Conservation (phyloP, 768 basidiomycete species). For the Pleurotus ostreatus region DNA sequence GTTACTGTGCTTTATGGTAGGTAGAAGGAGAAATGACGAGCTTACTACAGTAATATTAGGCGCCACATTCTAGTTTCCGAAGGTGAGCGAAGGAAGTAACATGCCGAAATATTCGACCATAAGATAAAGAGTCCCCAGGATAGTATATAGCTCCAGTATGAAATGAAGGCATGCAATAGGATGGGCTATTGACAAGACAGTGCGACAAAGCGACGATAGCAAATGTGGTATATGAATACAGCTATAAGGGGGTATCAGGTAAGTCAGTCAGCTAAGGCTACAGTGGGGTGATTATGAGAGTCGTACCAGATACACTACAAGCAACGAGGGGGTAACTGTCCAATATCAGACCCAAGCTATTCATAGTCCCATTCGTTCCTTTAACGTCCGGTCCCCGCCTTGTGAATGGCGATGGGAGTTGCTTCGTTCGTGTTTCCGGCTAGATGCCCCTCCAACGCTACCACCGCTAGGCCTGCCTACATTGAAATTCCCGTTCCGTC, state of each 20-base stretch:
- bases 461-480: conserved; percentile 29
- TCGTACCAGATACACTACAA: conserved; percentile 26
- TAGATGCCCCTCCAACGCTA: conserved; percentile 27
- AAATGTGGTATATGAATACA: conserved; percentile 20
- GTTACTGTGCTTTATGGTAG: too few species aligned
- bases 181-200: not conserved
- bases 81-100: too few species aligned
- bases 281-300: conserved; percentile 10
- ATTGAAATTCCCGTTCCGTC: conserved; percentile 41
- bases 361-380: conserved; percentile 79
- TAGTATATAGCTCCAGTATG: not conserved
- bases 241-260: conserved; percentile 11
- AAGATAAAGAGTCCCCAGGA: too few species aligned
- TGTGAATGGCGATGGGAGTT: conserved; percentile 1
- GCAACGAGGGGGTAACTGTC: conserved; percentile 12
- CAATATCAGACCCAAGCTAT: conserved; percentile 10
- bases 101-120: too few species aligned
- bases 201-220: conserved; percentile 10
- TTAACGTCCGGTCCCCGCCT: conserved; percentile 73
- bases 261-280: conserved; percentile 23
- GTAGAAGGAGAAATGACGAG: too few species aligned
- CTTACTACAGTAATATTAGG: too few species aligned
- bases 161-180: not conserved
- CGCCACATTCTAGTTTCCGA: too few species aligned
- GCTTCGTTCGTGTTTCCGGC: conserved; percentile 17